Evolutionary conservation across 2,329 filamentous ascomycete species (phyloP).

Genomic region (Colletotrichum nymphaeae): DNA sequence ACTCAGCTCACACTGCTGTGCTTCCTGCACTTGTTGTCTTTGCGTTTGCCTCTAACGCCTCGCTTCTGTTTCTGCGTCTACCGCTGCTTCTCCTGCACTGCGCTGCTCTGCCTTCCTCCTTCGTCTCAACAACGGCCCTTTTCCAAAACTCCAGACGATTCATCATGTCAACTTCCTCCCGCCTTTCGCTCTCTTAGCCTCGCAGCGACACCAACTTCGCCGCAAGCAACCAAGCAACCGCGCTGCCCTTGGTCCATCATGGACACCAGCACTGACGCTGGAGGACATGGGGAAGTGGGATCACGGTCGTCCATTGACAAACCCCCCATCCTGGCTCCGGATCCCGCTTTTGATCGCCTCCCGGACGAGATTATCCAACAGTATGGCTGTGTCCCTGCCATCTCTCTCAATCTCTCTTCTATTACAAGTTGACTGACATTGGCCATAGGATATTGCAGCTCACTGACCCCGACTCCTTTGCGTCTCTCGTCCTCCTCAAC

Average conservation of each 20-base stretch:
- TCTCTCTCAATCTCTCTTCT: not conserved
- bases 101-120: constrained; percentile 9
- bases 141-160: constrained; percentile 29
- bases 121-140: constrained; percentile 31
- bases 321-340: constrained; percentile 43
- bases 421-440: not conserved
- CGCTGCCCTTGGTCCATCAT: constrained; percentile 12
- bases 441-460: constrained; percentile 68
- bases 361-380: constrained; percentile 78
- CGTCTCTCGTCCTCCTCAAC: constrained; percentile 74
- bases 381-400: constrained; percentile 54
- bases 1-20: constrained; percentile 1
- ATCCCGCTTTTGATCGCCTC: constrained; percentile 63
- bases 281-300: constrained; percentile 2
- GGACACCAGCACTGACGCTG: constrained; percentile 14
- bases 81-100: not conserved
- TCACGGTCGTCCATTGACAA: constrained; percentile 47
- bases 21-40: not conserved
- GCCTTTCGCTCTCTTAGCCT: constrained; percentile 22
- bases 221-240: not conserved
- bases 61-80: not conserved
- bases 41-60: not conserved
- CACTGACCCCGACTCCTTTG: constrained; percentile 72
- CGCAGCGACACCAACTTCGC: constrained; percentile 9
- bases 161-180: constrained; percentile 27